These are phyloP conservation scores for Fusarium falciforme DNA, from an alignment of 2,329 filamentous ascomycete species.

Conservation along the genomic window DNA sequence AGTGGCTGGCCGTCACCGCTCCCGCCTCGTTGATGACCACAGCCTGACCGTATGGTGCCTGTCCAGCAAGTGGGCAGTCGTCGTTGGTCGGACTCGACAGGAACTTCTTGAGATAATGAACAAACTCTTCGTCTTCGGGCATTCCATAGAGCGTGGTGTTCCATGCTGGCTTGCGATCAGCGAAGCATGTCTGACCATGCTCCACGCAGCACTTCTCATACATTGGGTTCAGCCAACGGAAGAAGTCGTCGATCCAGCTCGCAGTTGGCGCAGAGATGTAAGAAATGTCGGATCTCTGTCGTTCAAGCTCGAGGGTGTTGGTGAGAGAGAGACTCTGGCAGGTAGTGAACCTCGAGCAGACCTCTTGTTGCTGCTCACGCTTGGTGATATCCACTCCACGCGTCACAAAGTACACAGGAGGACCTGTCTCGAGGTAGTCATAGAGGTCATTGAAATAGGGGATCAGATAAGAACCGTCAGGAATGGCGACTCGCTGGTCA, in stretches of 20 bases:
- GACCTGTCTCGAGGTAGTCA: conserved; percentile 89
- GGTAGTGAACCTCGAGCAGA: conserved; percentile 91
- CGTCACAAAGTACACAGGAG: conserved; percentile 96
- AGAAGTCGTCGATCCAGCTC: conserved; percentile 97
- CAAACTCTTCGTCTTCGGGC: conserved; percentile 93
- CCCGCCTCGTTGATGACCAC: conserved; percentile 76
- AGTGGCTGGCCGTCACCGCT: conserved; percentile 85
- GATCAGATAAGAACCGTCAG: conserved; percentile 93
- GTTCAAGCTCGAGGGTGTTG: conserved; percentile 93
- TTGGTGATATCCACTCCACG: conserved; percentile 82
- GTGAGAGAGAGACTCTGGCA: conserved; percentile 86
- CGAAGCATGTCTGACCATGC: conserved; percentile 80
- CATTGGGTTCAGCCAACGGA: conserved; percentile 94
- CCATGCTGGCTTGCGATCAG: conserved; percentile 81
- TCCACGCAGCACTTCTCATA: conserved; percentile 78
- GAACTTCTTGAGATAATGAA: conserved; percentile 87
- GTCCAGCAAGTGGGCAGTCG: conserved; percentile 87
- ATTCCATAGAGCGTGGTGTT: conserved; percentile 90
- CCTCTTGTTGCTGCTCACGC: conserved; percentile 80
- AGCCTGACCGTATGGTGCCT: conserved; percentile 87
- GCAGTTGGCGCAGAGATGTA: conserved; percentile 90
- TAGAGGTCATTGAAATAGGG: conserved; percentile 97
- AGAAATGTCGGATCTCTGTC: conserved; percentile 87
- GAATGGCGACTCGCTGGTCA: conserved; percentile 94
- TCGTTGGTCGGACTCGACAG: conserved; percentile 82